Base-by-base conservation (phyloP, 176 grass and related monocot genomes). In the Carex scoparia region DNA sequence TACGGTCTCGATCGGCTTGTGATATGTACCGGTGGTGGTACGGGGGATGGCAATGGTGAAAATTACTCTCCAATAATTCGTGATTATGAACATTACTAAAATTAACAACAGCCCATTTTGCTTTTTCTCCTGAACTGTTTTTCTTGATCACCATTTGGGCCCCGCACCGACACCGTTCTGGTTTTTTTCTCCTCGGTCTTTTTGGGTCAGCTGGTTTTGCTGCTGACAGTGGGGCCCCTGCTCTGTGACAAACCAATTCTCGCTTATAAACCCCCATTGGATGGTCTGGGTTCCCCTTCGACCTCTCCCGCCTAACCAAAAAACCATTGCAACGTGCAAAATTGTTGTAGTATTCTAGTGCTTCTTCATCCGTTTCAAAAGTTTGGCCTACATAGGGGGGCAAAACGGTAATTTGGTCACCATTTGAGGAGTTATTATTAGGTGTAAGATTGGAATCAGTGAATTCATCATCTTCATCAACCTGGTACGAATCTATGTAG, bases 101-200 rank as follows among this genome's bases (percentile, higher is more conserved):
- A 72, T 86, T 87, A 70, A 83, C 37, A 18, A 88, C 86, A 23
- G 85, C 69, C 89, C 89, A 91, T 85, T 81, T 71, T 0, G 60
- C 67, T 53, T 48, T 44, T 56, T 65, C 86, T 56, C 79, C 68
- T 10, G 49, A 85, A 1, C 68, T 64, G 81, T 55, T 88, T 73
- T 91, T 91, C 67, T 86, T 91, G 6, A 91, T 88, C 38, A 91
- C 86, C 89, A 91, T 88, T 60, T 91, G 89, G 31, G 89, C 89
- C 15, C 86, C 86, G 42, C 89, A 88, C 53, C 84, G 84, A 82
- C 89, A 91, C 18, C 83, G 83, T 11, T 81, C 87, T 14, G 86
- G 86, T 49, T 91, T 91, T 48, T 86, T 91, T 49, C 86, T 90
- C 61, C 77, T 91, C 6, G 82, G 81, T 9, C 82, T 32, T 79